Evolutionary conservation across 139 green algal species (phyloP).

Genomic region (Coccomyxa sp.): DNA sequence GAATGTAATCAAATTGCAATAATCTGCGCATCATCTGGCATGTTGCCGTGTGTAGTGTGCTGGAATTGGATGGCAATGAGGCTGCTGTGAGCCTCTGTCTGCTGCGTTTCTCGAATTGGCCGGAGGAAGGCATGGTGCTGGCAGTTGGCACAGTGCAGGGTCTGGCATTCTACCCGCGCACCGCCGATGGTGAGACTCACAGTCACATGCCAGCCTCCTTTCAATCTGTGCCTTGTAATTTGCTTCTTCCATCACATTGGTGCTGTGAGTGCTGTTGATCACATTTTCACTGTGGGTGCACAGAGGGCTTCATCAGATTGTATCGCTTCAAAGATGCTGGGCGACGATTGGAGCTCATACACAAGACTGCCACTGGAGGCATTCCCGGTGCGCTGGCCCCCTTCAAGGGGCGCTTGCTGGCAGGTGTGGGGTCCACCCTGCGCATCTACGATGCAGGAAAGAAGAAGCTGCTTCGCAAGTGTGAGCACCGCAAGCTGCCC

Average conservation of each 20-base stretch:
- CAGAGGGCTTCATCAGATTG: conserved; percentile 73
- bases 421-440: conserved; percentile 78
- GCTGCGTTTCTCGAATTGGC: conserved; percentile 52
- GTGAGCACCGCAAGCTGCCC: conserved; percentile 81
- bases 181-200: conserved; percentile 44
- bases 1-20: background rate
- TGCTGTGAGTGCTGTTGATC: background rate
- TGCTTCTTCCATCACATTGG: background rate
- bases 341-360: conserved; percentile 75
- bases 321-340: conserved; percentile 75
- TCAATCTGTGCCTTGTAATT: background rate
- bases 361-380: conserved; percentile 76
- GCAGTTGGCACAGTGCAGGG: conserved; percentile 76
- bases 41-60: conserved; percentile 1
- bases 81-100: conserved; percentile 67
- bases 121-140: conserved; percentile 50
- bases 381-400: conserved; percentile 72
- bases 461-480: conserved; percentile 97
- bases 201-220: background rate
- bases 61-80: conserved; percentile 88
- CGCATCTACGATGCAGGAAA: conserved; percentile 94
- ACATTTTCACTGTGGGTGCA: background rate
- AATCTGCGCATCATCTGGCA: background rate
- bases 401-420: conserved; percentile 90
- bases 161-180: conserved; percentile 80